Conservation (phyloP, 139 green algal species). For the Tetradesmus obliquus region DNA sequence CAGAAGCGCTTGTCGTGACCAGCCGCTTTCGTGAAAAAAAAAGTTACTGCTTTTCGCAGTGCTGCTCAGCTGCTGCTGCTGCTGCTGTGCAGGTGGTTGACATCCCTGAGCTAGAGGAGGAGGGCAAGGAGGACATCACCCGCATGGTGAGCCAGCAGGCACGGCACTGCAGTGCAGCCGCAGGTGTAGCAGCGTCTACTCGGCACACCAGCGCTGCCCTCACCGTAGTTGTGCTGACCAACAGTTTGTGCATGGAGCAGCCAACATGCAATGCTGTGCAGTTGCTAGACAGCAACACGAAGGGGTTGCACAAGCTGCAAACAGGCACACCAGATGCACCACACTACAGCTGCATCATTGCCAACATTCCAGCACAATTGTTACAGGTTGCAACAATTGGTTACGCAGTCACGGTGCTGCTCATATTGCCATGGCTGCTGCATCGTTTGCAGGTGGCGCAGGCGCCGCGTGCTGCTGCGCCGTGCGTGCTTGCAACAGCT, state of each 20-base stretch:
- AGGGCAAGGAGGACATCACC: slow-evolving; percentile 66
- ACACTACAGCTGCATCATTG: too few species aligned
- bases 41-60: background rate
- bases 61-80: background rate
- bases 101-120: slow-evolving; percentile 69
- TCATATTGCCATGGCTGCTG: background rate
- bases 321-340: too few species aligned
- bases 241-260: background rate
- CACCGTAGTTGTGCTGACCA: background rate
- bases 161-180: background rate
- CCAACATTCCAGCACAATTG: too few species aligned
- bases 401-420: too few species aligned
- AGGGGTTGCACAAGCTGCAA: too few species aligned
- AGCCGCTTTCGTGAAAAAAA: background rate
- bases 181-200: background rate
- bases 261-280: background rate
- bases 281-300: too few species aligned
- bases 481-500: slow-evolving; percentile 58
- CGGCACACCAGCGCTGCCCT: background rate
- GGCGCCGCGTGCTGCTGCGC: slow-evolving; percentile 55
- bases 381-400: too few species aligned
- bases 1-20: background rate
- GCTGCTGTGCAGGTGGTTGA: slow-evolving; percentile 24
- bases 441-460: slow-evolving; percentile 51
- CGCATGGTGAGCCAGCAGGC: slow-evolving; percentile 49